Evolutionary conservation across 805 yeast genomes (phyloP).

Genomic region (Pichia sporocuriosa): DNA sequence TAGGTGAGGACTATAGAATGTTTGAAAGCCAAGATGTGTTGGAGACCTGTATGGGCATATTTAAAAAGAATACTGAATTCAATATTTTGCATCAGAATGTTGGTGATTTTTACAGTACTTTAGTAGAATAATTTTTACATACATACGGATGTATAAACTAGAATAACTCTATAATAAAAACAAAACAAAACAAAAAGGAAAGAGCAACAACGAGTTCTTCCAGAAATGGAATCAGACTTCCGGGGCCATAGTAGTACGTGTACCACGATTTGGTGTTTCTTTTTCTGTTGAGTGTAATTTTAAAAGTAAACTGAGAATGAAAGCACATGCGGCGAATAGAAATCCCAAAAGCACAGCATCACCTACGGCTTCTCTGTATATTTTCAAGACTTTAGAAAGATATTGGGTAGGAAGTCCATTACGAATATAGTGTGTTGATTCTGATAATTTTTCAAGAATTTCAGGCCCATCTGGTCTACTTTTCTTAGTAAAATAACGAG

Average conservation of each 20-base stretch:
- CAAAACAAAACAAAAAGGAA: too few species aligned
- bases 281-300: constrained; percentile 15
- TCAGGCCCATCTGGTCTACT: constrained; percentile 21
- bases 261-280: neutral
- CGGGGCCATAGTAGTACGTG: too few species aligned
- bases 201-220: neutral
- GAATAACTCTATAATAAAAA: too few species aligned
- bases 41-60: neutral
- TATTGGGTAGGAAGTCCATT: constrained; percentile 25
- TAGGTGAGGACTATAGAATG: constrained; percentile 19
- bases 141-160: too few species aligned
- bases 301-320: constrained; percentile 20
- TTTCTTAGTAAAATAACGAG: constrained; percentile 25
- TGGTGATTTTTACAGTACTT: constrained; percentile 7
- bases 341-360: constrained; percentile 23
- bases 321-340: constrained; percentile 22
- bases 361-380: constrained; percentile 24
- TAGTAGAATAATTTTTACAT: neutral
- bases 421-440: constrained; percentile 25
- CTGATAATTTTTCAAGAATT: constrained; percentile 19
- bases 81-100: constrained; percentile 9
- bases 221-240: neutral
- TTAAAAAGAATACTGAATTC: neutral
- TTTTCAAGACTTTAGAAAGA: constrained; percentile 24
- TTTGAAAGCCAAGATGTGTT: constrained; percentile 8